phyloP scores from a whole-genome alignment of 2,329 filamentous ascomycete species.

The Apiospora arundinis region DNA sequence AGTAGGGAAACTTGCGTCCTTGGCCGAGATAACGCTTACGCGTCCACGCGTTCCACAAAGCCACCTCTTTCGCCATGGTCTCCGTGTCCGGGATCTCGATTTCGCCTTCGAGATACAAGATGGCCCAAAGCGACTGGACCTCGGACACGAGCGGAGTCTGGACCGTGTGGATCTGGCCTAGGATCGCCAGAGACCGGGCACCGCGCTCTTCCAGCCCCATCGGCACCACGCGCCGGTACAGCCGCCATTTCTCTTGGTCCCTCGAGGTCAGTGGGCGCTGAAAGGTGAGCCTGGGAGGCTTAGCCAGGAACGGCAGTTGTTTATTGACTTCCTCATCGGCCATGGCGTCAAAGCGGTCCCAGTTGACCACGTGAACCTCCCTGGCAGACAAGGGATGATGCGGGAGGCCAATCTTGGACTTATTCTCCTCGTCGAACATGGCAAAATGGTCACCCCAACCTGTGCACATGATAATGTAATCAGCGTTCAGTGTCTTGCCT shows the following conservation, averaged over 20 bases:
- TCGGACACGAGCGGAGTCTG: constrained; percentile 37
- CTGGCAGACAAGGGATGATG: not conserved
- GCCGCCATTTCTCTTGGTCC: constrained; percentile 22
- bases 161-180: constrained; percentile 35
- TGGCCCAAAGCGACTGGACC: constrained; percentile 41
- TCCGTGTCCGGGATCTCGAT: constrained; percentile 37
- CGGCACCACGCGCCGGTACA: constrained; percentile 26
- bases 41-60: constrained; percentile 43
- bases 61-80: constrained; percentile 39
- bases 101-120: constrained; percentile 38
- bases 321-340: constrained; percentile 27
- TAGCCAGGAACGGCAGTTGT: constrained; percentile 29
- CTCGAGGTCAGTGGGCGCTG: constrained; percentile 17
- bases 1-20: constrained; percentile 24
- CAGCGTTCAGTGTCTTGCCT: constrained; percentile 25
- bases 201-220: constrained; percentile 22
- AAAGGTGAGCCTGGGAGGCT: constrained; percentile 18
- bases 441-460: constrained; percentile 32
- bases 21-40: constrained; percentile 28
- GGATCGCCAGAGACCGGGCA: constrained; percentile 32
- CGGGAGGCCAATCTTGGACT: constrained; percentile 30
- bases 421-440: constrained; percentile 27
- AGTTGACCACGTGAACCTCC: not conserved
- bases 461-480: constrained; percentile 30
- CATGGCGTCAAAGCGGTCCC: constrained; percentile 25